Percentiles rank a stretch among this genome's conserved stretches.
These are phyloP conservation scores for Scleroderma citrinum DNA, from an alignment of 768 basidiomycete species.

Conservation along the genomic window DNA sequence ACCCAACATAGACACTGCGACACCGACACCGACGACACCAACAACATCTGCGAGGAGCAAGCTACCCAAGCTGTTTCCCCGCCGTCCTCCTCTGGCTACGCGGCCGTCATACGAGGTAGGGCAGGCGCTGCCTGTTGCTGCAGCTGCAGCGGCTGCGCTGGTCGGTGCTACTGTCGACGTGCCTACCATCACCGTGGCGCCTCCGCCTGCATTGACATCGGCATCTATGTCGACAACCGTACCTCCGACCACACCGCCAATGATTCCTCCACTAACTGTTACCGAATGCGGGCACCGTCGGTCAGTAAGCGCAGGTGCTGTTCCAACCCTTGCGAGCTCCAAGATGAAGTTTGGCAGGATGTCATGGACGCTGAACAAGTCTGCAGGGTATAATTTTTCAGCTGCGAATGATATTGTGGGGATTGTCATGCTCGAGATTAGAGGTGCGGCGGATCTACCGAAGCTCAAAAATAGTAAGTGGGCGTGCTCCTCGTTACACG, in stretches of 20 bases:
- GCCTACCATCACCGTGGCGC: slow-evolving; percentile 10
- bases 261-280: slow-evolving; percentile 3
- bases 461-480: slow-evolving; percentile 78
- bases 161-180: slow-evolving; percentile 6
- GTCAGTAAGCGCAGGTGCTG: slow-evolving; percentile 26
- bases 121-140: not conserved
- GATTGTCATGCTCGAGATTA: slow-evolving; percentile 92
- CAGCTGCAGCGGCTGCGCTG: not conserved
- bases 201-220: slow-evolving; percentile 4
- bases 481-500: not conserved
- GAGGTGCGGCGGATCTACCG: slow-evolving; percentile 78
- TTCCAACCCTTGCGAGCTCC: slow-evolving; percentile 15
- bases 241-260: slow-evolving; percentile 15
- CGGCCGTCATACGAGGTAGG: slow-evolving; percentile 25
- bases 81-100: slow-evolving; percentile 26
- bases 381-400: slow-evolving; percentile 52
- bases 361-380: slow-evolving; percentile 34
- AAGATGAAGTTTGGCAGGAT: slow-evolving; percentile 34
- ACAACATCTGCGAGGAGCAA: slow-evolving; percentile 15
- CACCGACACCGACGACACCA: slow-evolving; percentile 24
- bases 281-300: slow-evolving; percentile 24
- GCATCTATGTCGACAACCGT: slow-evolving; percentile 4
- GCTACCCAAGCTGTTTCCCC: slow-evolving; percentile 31
- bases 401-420: slow-evolving; percentile 81
- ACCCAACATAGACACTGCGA: slow-evolving; percentile 13